Evolutionary conservation across 306 rosid genomes (phyloP), one percentile per base, ranked within the genome.

Genomic region (Corylus avellana): DNA sequence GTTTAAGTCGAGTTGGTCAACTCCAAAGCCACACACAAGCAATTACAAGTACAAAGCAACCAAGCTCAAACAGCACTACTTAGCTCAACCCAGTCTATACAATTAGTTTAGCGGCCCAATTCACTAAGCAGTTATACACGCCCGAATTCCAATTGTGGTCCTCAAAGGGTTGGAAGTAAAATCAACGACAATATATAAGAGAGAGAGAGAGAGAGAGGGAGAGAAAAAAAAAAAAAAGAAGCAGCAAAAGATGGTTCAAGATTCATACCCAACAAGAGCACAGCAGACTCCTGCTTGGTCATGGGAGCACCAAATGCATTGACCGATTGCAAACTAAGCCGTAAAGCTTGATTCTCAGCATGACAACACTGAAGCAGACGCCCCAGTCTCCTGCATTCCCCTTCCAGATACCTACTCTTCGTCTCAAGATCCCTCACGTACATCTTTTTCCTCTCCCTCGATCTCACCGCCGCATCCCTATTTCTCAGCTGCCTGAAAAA

Each of bases 211-310:
- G 11, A 4, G 79, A 73, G 22, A 58, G 25, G 5, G 27, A 72
- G 72, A 0, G 5, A 27, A n/a, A 56, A 29, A 22, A 7, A 73
- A n/a, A 2, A 32, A 37, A 18, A 56, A 48, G 62, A 12, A 68
- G 48, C 78, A 54, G 39, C 72, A 55, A 58, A 61, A 66, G 17
- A 16, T n/a, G 77, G 77, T 32, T 75, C 35, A 37, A 54, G 72
- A 77, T 81, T 63, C 93, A 79, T 88, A 92, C 97, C 98, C 98
- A 92, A 79, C 72, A 94, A 87, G 97, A 94, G 98, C 89, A 94
- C 98, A 62, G 98, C 98, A 94, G 97, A 94, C 98, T 92, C 98
- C 98, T 89, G 98, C 97, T 83, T 86, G 86, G 93, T 70, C 82
- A 83, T 66, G 82, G 93, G 74, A 81, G 87, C 92, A 94, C 82